Evolutionary conservation across 2,329 filamentous ascomycete genomes (phyloP), one percentile per base, ranked within the genome.

Genomic region (Fusarium sp.): DNA sequence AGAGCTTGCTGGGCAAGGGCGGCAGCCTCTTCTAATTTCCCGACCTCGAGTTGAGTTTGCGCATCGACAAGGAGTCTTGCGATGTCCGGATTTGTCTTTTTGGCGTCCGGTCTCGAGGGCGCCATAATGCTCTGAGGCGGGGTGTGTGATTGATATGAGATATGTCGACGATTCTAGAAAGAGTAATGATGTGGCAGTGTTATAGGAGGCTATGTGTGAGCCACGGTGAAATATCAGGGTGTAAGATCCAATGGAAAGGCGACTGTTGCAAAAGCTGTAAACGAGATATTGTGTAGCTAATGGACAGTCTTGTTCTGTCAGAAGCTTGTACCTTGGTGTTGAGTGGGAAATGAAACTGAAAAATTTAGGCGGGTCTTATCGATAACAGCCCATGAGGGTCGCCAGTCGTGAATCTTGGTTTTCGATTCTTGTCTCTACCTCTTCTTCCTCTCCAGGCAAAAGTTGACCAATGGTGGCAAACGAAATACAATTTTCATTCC

Each of bases 1-100:
- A 86, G 83, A 5, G 86, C 86, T 31, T 81, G 76, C 37, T 81
- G 76, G 9, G 86, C 86, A 19, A 84, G 78, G 10, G 73, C 51
- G 52, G 81, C 78, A 60, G 83, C 83, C 54, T 80, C 81, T 42
- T 84, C 82, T 59, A 84, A 63, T 61, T 83, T 83, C 52, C 83
- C 83, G 15, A 84, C 81, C 64, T 82, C 80, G 42, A 84, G 79
- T 49, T 84, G 82, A 29, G 82, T 82, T 35, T 82, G 81, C 38
- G 83, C 83, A 60, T 84, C 82, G 66, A 76, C 70, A 64, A 85
- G 78, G 77, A 76, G 72, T 66, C 77, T 72, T 72, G 76, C 76
- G 49, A 79, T 76, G 63, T 79, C 78, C 48, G 78, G 77, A 70
- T 82, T 81, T 49, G 73, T 73, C 60, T 81, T 83, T 73, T 81